Conservation (phyloP, 1,284 basidiomycete species). For the Sanghuangporus baumii region DNA sequence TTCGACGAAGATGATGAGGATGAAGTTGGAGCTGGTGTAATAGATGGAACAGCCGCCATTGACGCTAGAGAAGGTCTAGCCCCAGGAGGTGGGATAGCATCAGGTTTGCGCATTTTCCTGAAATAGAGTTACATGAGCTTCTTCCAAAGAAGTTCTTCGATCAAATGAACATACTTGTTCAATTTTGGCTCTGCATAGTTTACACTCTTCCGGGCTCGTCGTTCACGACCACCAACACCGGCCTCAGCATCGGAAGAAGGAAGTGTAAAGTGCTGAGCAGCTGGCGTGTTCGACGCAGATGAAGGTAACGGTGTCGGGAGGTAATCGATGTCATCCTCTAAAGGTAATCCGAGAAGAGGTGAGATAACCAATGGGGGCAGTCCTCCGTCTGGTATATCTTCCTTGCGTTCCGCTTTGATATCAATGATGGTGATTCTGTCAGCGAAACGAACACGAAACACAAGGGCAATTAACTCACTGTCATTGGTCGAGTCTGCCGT, state of each 20-base stretch:
- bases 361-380: slow-evolving; percentile 2
- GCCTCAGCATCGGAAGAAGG: slow-evolving; percentile 32
- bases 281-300: slow-evolving; percentile 33
- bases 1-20: neutral
- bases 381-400: neutral
- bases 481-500: slow-evolving; percentile 32
- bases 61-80: slow-evolving; percentile 30
- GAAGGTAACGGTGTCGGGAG: slow-evolving; percentile 42
- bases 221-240: slow-evolving; percentile 47
- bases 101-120: slow-evolving; percentile 90
- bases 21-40: slow-evolving; percentile 6
- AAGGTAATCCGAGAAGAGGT: neutral
- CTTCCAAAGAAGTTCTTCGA: slow-evolving; percentile 1
- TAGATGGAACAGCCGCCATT: slow-evolving; percentile 24
- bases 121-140: slow-evolving; percentile 11
- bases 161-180: slow-evolving; percentile 61
- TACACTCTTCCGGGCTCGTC: slow-evolving; percentile 71
- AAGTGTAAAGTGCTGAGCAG: slow-evolving; percentile 30
- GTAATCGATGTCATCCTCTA: slow-evolving; percentile 26
- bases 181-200: slow-evolving; percentile 89
- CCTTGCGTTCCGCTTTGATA: neutral
- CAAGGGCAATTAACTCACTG: slow-evolving; percentile 22
- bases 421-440: neutral
- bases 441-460: neutral
- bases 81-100: slow-evolving; percentile 37